Conservation (phyloP, 345 rosid species). For the Draba incana region DNA sequence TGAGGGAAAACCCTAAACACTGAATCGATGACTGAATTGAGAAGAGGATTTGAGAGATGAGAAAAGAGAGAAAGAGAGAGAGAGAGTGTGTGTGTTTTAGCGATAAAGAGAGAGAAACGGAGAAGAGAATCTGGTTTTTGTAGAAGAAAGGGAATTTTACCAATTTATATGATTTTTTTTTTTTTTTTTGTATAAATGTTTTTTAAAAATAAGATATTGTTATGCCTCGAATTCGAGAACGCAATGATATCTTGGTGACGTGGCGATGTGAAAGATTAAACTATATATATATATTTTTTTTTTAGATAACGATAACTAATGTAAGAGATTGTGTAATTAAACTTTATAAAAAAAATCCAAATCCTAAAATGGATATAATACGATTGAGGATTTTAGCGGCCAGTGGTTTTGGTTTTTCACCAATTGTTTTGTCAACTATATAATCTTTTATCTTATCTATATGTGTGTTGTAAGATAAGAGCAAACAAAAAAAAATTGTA, state of each 20-base stretch:
- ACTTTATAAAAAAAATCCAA: background rate
- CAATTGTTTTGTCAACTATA: no score
- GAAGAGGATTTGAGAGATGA: background rate
- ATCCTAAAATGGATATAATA: background rate
- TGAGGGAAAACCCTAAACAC: conserved; percentile 10
- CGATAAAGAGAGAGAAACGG: background rate
- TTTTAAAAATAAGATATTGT: background rate
- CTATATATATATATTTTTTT: background rate
- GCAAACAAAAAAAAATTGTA: no score
- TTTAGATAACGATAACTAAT: background rate
- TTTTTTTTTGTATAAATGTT: background rate
- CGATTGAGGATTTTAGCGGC: background rate
- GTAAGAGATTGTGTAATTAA: background rate
- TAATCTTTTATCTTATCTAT: no score
- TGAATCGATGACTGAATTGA: conserved; percentile 15
- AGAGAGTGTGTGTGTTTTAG: no score
- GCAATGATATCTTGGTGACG: conserved; percentile 35
- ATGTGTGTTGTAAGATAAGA: no score
- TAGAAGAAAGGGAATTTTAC: background rate
- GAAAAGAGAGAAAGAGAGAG: background rate
- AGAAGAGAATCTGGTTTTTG: conserved; percentile 26
- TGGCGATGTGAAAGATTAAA: conserved; percentile 29
- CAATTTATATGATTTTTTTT: conserved; percentile 3
- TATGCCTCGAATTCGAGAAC: conserved; percentile 27
- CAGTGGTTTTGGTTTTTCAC: background rate